A percentile compares a stretch with the other conserved stretches of the same genome.
Evolutionary conservation across 495 filamentous ascomycete genomes (phyloP).

Genomic region (Penicilliopsis zonata): DNA sequence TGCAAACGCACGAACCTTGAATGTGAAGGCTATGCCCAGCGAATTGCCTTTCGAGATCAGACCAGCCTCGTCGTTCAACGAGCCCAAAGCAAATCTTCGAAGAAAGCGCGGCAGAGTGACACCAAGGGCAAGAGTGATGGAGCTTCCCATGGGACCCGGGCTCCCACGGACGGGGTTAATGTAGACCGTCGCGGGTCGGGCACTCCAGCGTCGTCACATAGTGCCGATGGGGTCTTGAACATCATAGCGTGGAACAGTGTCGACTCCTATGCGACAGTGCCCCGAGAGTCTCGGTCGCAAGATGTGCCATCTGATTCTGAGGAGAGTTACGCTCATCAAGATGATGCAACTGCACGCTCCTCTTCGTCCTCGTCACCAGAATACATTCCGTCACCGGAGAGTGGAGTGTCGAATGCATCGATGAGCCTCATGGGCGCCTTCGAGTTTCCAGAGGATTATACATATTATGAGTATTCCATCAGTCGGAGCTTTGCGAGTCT

Average conservation of each 20-base stretch:
- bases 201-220: too few species aligned
- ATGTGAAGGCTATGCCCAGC: constrained; percentile 2
- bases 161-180: too few species aligned
- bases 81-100: neutral
- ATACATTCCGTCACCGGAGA: neutral
- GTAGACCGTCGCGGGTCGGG: too few species aligned
- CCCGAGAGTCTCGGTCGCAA: too few species aligned
- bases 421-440: neutral
- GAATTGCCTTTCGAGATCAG: constrained; percentile 2
- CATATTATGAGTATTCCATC: constrained; percentile 1
- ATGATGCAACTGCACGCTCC: neutral
- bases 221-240: too few species aligned
- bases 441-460: constrained; percentile 3
- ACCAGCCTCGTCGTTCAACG: constrained; percentile 1
- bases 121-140: too few species aligned
- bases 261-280: too few species aligned
- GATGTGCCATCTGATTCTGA: too few species aligned
- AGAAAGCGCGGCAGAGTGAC: too few species aligned
- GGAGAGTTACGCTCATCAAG: too few species aligned
- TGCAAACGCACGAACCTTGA: neutral
- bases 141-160: too few species aligned
- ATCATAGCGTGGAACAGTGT: too few species aligned
- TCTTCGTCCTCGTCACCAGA: neutral
- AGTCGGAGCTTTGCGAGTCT: neutral
- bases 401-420: neutral